Percentiles rank a stretch among this genome's conserved stretches.
Evolutionary conservation across 2,329 filamentous ascomycete species (phyloP).

Genomic region (Fusarium metavorans): DNA sequence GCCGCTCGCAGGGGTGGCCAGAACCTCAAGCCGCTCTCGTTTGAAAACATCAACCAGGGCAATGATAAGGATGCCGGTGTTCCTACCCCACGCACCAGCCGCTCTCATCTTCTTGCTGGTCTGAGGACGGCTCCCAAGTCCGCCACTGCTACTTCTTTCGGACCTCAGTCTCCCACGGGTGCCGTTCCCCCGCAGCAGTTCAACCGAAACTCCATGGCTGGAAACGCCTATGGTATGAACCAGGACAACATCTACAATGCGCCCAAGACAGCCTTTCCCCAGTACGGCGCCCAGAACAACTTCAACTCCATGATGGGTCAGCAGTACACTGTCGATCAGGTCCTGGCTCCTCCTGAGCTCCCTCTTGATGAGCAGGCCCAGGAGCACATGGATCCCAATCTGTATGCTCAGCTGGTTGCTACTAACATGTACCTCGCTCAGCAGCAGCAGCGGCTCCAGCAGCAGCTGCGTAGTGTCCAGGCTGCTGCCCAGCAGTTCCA

Average conservation of each 20-base stretch:
- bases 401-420: conserved; percentile 90
- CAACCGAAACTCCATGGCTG: conserved; percentile 58
- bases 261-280: conserved; percentile 70
- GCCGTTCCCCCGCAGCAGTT: conserved; percentile 55
- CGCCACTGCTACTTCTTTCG: conserved; percentile 76
- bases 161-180: conserved; percentile 71
- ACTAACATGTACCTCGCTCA: conserved; percentile 94
- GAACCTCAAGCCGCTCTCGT: conserved; percentile 90
- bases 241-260: conserved; percentile 60
- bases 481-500: conserved; percentile 86
- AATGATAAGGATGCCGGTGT: conserved; percentile 74
- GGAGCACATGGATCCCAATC: conserved; percentile 83
- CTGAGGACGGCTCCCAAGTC: conserved; percentile 95
- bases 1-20: conserved; percentile 86
- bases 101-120: conserved; percentile 92
- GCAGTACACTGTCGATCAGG: conserved; percentile 86
- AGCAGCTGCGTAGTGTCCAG: conserved; percentile 88
- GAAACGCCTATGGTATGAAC: conserved; percentile 59
- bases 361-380: conserved; percentile 77
- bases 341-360: conserved; percentile 85
- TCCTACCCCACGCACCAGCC: conserved; percentile 90
- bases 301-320: conserved; percentile 53
- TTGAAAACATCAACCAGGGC: conserved; percentile 77
- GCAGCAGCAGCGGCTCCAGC: conserved; percentile 94
- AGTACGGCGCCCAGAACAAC: conserved; percentile 54